Evolutionary conservation across 2,329 filamentous ascomycete genomes (phyloP).

Genomic region (Colletotrichum cereale): DNA sequence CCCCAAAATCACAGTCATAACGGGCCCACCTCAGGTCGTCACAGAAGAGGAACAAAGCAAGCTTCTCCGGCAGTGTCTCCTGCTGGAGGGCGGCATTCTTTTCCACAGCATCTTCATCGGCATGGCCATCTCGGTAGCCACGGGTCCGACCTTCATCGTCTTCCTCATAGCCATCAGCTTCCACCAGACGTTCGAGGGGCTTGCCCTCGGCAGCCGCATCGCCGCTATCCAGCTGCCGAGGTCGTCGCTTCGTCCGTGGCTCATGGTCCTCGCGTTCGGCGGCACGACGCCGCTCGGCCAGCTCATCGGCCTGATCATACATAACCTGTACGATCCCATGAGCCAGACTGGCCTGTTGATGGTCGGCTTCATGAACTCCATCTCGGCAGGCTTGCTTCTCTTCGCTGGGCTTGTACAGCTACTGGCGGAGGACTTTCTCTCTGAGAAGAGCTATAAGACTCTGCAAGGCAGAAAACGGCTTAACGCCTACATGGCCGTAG

Average conservation of each 20-base stretch:
- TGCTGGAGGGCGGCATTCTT: slow-evolving; percentile 85
- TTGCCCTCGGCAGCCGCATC: slow-evolving; percentile 87
- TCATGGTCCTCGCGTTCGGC: slow-evolving; percentile 83
- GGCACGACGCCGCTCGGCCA: slow-evolving; percentile 75
- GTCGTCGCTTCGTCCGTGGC: slow-evolving; percentile 81
- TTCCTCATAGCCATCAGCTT: slow-evolving; percentile 85
- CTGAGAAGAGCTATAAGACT: slow-evolving; percentile 78
- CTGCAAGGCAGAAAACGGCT: slow-evolving; percentile 72
- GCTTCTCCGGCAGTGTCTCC: slow-evolving; percentile 80
- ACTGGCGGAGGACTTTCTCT: slow-evolving; percentile 85
- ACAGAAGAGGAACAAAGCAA: slow-evolving; percentile 72
- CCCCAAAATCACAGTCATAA: slow-evolving; percentile 38
- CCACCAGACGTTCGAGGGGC: slow-evolving; percentile 90
- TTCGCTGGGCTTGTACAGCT: slow-evolving; percentile 89
- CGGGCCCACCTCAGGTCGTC: slow-evolving; percentile 31
- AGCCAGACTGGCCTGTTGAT: slow-evolving; percentile 82
- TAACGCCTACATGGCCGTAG: slow-evolving; percentile 73
- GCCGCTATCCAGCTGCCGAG: slow-evolving; percentile 84
- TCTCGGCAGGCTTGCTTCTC: slow-evolving; percentile 82
- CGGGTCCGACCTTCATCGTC: slow-evolving; percentile 82
- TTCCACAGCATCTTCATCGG: slow-evolving; percentile 91
- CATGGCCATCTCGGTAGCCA: slow-evolving; percentile 86
- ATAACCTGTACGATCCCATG: slow-evolving; percentile 83
- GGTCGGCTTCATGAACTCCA: slow-evolving; percentile 89
- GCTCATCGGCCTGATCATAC: slow-evolving; percentile 80